Evolutionary conservation across 805 yeast genomes (phyloP).

Genomic region (Ogataea pilisensis): DNA sequence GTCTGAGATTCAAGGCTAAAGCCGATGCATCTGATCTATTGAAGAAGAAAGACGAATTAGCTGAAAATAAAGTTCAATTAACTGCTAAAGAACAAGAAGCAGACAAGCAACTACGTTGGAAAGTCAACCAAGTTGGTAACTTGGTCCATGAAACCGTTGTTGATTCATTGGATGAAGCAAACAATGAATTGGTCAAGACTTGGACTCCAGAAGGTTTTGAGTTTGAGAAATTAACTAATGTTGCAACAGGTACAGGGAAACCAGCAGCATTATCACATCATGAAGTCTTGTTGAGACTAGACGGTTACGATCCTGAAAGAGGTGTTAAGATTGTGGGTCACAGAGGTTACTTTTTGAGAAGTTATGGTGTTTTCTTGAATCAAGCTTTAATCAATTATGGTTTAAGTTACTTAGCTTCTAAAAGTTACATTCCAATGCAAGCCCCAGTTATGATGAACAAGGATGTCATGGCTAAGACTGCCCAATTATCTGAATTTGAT

Average conservation of each 20-base stretch:
- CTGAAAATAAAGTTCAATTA: constrained; percentile 63
- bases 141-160: constrained; percentile 91
- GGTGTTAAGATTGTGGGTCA: constrained; percentile 97
- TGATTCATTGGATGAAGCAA: constrained; percentile 80
- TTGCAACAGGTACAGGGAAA: constrained; percentile 74
- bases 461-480: constrained; percentile 98
- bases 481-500: constrained; percentile 95
- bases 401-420: constrained; percentile 66
- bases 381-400: constrained; percentile 98
- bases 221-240: constrained; percentile 49
- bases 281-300: constrained; percentile 88
- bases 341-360: constrained; percentile 95
- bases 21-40: constrained; percentile 88
- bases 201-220: constrained; percentile 74
- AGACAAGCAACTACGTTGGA: constrained; percentile 66
- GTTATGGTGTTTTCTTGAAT: constrained; percentile 93
- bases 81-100: constrained; percentile 71
- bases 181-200: constrained; percentile 80
- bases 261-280: constrained; percentile 88
- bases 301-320: constrained; percentile 98
- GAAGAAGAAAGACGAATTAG: constrained; percentile 73
- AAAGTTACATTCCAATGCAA: constrained; percentile 86
- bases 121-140: constrained; percentile 91
- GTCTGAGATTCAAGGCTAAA: constrained; percentile 86
- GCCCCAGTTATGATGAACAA: constrained; percentile 99